A percentile compares a stretch with the other conserved stretches of the same genome.
These are phyloP conservation scores for Chaetomidium leptoderma DNA, from an alignment of 495 filamentous ascomycete genomes.

Conservation along the genomic window DNA sequence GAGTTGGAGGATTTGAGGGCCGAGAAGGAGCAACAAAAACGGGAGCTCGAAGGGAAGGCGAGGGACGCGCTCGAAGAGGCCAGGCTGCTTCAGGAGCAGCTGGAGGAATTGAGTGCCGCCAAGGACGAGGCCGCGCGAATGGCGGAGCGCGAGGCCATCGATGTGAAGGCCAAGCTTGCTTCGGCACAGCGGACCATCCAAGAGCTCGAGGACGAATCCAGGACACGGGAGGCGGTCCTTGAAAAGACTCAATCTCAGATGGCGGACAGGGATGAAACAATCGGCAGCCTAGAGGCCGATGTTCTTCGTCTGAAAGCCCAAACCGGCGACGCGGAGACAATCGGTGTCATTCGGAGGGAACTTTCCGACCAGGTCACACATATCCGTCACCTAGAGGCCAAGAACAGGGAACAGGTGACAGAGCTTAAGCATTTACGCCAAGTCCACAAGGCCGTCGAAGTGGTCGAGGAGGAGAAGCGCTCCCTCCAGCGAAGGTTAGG, in stretches of 20 bases:
- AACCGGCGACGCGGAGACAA: conserved; percentile 76
- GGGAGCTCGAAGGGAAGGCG: conserved; percentile 64
- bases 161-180: conserved; percentile 65
- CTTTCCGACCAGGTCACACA: conserved; percentile 82
- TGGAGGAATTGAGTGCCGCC: conserved; percentile 68
- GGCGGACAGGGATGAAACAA: conserved; percentile 60
- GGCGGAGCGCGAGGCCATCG: conserved; percentile 61
- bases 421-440: conserved; percentile 79
- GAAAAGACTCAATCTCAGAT: conserved; percentile 64
- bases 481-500: conserved; percentile 72
- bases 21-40: conserved; percentile 54
- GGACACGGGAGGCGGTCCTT: conserved; percentile 57
- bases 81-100: conserved; percentile 65
- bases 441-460: conserved; percentile 74
- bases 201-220: conserved; percentile 66
- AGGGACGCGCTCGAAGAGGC: conserved; percentile 69
- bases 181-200: conserved; percentile 63
- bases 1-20: conserved; percentile 60
- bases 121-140: conserved; percentile 67
- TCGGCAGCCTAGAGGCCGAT: conserved; percentile 73
- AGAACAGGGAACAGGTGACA: conserved; percentile 70
- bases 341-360: conserved; percentile 78
- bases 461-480: conserved; percentile 95
- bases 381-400: conserved; percentile 75
- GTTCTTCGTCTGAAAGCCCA: conserved; percentile 77